Base-by-base conservation (phyloP, 768 basidiomycete genomes). In the Amanita rimosa region DNA sequence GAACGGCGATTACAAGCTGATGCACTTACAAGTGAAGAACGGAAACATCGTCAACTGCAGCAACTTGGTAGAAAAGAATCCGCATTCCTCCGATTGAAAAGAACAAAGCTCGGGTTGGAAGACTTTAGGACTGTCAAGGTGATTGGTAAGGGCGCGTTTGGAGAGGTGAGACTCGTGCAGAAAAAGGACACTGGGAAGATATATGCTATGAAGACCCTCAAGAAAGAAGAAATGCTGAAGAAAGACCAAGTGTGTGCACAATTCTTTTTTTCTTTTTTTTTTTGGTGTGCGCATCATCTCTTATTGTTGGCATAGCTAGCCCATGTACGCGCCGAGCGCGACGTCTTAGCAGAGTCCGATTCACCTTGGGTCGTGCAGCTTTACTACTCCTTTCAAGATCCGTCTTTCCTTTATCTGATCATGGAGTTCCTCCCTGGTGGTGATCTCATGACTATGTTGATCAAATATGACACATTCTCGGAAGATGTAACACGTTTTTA, bases 351-450 rank as follows among this genome's bases (percentile, higher is more conserved):
- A 19, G 93, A 96, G 67, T 91, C 90, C 39, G 86, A 95, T 63
- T 94, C 92, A 41, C 76, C 79, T 36, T 97, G 94, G 95, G 94
- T 97, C 36, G 95, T 98, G 5, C 91, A 96, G 60, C 76, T 98
- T 17, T 97, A 78, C 67, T 97, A 95, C 67, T 96, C 93, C n/a
- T 98, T 98, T 72, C 96, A 98, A 63, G 96, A 98, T 62, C 70
- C 86, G 1, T 70, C 83, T 46, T 91, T 86, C 57, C 76, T 99
- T 21, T 99, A 98, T 68, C 74, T 99, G 48, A 87, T 98, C 70
- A 98, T 98, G 96, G 96, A 98, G 68, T 99, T 95, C 66, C 73
- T 99, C 40, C 94, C 95, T 48, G 96, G 96, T 40, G 96, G 96
- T 27, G 96, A 99, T 63, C 73, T 98, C 53, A 97, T 99, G 96